These are phyloP conservation scores for Luzula sylvatica DNA, from an alignment of 176 grass and related monocot species.

Conservation along the genomic window DNA sequence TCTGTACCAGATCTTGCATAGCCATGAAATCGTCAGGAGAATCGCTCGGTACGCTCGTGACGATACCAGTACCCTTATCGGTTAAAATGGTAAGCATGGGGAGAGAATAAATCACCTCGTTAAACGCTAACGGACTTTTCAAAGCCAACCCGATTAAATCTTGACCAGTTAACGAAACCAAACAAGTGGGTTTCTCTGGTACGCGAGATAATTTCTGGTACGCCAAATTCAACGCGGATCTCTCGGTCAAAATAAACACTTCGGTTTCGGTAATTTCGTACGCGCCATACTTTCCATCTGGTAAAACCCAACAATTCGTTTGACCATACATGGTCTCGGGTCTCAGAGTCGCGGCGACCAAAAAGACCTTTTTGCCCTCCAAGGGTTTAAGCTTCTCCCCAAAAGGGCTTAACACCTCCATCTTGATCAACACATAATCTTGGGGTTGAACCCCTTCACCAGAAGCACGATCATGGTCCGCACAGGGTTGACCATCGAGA, in stretches of 20 bases:
- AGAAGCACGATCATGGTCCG: conserved; percentile 54
- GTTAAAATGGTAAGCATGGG: conserved; percentile 68
- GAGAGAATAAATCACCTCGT: conserved; percentile 46
- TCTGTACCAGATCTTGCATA: conserved; percentile 46
- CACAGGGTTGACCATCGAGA: conserved; percentile 73
- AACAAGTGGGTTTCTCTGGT: conserved; percentile 50
- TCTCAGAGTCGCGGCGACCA: conserved; percentile 65
- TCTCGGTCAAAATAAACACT: conserved; percentile 56
- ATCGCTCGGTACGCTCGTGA: conserved; percentile 62
- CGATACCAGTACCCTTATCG: conserved; percentile 54
- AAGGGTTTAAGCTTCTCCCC: conserved; percentile 45
- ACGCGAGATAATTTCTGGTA: conserved; percentile 52
- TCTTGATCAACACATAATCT: conserved; percentile 75
- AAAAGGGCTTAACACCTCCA: conserved; percentile 61
- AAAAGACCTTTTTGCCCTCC: conserved; percentile 53
- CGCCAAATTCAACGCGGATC: conserved; percentile 59
- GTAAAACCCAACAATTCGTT: conserved; percentile 76
- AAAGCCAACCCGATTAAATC: conserved; percentile 65
- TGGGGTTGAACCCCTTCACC: conserved; percentile 63
- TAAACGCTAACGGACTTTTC: conserved; percentile 49
- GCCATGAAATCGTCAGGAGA: conserved; percentile 73
- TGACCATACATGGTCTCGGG: conserved; percentile 80
- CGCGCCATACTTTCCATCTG: conserved; percentile 57
- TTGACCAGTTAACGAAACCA: conserved; percentile 35
- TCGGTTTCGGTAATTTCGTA: conserved; percentile 76